Base-by-base conservation (phyloP, 2,329 filamentous ascomycete species). In the Neonectria faginata region DNA sequence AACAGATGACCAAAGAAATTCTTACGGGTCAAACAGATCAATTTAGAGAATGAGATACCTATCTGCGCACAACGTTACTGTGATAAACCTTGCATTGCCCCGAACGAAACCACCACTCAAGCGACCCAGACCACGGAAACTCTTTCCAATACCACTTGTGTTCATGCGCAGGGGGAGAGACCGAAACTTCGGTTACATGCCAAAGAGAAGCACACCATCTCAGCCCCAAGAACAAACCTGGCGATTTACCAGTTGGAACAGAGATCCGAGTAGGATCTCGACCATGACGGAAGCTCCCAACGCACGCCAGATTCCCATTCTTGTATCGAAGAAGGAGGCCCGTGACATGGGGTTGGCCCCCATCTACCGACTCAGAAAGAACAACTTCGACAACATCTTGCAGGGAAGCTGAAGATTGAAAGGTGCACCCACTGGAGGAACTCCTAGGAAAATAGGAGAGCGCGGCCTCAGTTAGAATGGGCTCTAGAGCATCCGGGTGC, bases 291-390 rank as follows among this genome's bases (percentile, higher is more conserved):
- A 25, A 25, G 22, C 22, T 25, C 22, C 22, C 22, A 25, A 25
- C 22, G 22, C 27, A 25, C 25, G 27, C 18, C 14, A 45, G 25
- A n/a, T 22, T 27, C 3, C 50, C 39, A 36, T 60, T 52, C 18
- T 29, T 27, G 18, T 60, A 60, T 50, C 48, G 57, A 41, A 60
- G n/a, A 18, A 60, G 57, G 5, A 54, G 20, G 27, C 57, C 57
- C 3, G 48, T 59, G 18, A 59, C 12, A 8, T 14, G 10, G 10
- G 27, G 16, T 12, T 6, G 16, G 9, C 18, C 57, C 18, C 16
- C 27, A 2, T 45, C n/a, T 2, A 11, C 14, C 18, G 3, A 50
- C 25, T 45, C 44, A 36, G 47, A 60, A 31, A 33, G 10, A 7
- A 54, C 20, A 20, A 60, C 39, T 25, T 60, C 20, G 31, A 29